Percentiles rank a stretch among this genome's conserved stretches.
Conservation (phyloP, 257 asterid genomes). For the Petunia secreta region DNA sequence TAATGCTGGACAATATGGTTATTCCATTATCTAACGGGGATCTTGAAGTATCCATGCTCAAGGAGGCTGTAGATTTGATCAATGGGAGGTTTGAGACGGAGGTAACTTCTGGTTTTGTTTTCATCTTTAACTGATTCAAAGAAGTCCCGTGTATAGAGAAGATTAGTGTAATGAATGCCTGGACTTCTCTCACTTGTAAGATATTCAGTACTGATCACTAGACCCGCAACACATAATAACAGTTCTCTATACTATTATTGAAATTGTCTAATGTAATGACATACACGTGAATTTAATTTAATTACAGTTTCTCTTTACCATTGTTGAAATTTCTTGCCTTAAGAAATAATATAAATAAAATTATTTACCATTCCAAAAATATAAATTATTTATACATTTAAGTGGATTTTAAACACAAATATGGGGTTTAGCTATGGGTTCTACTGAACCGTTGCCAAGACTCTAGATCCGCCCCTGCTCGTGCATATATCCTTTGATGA, state of each 20-base stretch:
- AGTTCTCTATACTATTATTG: background rate
- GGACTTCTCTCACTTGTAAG: background rate
- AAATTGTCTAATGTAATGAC: background rate
- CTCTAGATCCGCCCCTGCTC: too few relatives aligned
- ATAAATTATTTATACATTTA: too few relatives aligned
- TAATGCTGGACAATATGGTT: slow-evolving; percentile 98
- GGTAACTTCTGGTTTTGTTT: slow-evolving; percentile 42
- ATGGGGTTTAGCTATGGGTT: too few relatives aligned
- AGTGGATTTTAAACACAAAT: too few relatives aligned
- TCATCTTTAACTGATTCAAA: slow-evolving; percentile 23
- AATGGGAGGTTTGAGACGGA: slow-evolving; percentile 86
- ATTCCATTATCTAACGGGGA: slow-evolving; percentile 80
- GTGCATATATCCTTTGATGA: background rate
- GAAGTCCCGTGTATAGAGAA: background rate
- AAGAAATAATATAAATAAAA: too few relatives aligned
- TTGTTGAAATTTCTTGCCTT: too few relatives aligned
- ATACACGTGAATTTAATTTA: background rate
- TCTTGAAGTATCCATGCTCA: slow-evolving; percentile 87
- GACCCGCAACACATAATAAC: background rate
- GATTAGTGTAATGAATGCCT: background rate
- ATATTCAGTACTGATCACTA: background rate
- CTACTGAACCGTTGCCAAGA: too few relatives aligned
- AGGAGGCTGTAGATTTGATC: slow-evolving; percentile 78
- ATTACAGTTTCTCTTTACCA: too few relatives aligned
- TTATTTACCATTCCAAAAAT: too few relatives aligned